phyloP scores from a whole-genome alignment of 2,329 filamentous ascomycete species.

The Botrytis tulipae region DNA sequence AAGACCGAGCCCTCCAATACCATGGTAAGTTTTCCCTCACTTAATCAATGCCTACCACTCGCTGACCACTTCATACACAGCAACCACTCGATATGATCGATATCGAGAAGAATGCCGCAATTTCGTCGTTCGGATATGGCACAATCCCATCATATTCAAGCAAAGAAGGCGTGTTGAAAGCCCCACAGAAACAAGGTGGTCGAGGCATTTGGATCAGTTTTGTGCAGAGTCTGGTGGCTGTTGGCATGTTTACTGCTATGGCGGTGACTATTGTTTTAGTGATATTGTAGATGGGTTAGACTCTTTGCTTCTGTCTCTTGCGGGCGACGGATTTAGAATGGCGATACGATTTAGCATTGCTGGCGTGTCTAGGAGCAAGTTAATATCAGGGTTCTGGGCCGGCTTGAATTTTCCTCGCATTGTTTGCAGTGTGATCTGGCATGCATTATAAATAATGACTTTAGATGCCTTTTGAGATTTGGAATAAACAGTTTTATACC shows the following conservation, averaged over 20 bases:
- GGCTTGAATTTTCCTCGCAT: not conserved
- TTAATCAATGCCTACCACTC: not conserved
- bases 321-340: not conserved
- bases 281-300: not conserved
- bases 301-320: not conserved
- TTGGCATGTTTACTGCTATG: conserved; percentile 17
- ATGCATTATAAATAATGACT: not conserved
- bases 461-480: conserved; percentile 3
- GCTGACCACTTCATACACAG: not conserved
- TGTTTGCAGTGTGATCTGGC: not conserved
- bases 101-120: conserved; percentile 5
- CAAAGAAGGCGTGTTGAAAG: not conserved
- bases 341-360: not conserved
- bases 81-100: conserved; percentile 13
- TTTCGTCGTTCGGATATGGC: conserved; percentile 4
- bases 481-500: conserved; percentile 1
- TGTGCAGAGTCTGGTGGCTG: conserved; percentile 16
- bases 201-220: conserved; percentile 16
- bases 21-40: not conserved
- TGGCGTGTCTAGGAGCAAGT: not conserved
- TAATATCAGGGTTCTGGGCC: not conserved
- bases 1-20: conserved; percentile 3
- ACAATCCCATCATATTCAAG: conserved; percentile 8
- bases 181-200: not conserved
- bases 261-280: conserved; percentile 10